Evolutionary conservation across 1,284 basidiomycete species (phyloP), one percentile per base, ranked within the genome.

Genomic region (Cerrena zonata): DNA sequence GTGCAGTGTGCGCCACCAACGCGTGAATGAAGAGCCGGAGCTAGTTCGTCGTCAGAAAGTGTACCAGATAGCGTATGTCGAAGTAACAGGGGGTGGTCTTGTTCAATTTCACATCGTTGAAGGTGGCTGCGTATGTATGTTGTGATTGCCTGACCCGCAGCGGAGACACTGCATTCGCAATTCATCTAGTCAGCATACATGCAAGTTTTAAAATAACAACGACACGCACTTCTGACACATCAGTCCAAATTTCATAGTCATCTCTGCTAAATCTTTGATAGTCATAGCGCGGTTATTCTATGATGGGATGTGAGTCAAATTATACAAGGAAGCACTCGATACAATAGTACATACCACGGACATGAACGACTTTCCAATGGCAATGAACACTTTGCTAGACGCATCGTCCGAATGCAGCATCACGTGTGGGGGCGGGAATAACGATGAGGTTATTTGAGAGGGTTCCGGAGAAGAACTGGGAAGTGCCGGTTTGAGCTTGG

Each of bases 271-370:
- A 69, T 89, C 86, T 65, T 89, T 89, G 69, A 89, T 83, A 40
- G 86, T 89, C 82, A 88, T 86, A 39, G 86, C 86, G 45, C 84
- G 78, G 66, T 89, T 89, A 63, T 84, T 77, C 84, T 86, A 50
- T 48, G 52, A 43, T 44, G 30, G 7, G 15, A 34, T 34, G 41
- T 22, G 18, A 23, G 13, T 42, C n/a, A 42, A 13, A 22, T 15
- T 13, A 22, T n/a, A 42, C 11, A 23, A 23, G 5, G 41, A 34
- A 43, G 38, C 37, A 30, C 11, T 47, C 38, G 43, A 24, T 5
- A 42, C 41, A 42, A 19, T 42, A 15, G 3, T 36, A 80, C 84
- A 61, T 58, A 86, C 85, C 50, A 88, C 81, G 38, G 84, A 81
- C 61, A 86, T 73, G 57, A 88, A 81, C 26, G 84, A 76, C 27